phyloP scores from a whole-genome alignment of 139 green algal species.

The Zygnema circumcarinatum region DNA sequence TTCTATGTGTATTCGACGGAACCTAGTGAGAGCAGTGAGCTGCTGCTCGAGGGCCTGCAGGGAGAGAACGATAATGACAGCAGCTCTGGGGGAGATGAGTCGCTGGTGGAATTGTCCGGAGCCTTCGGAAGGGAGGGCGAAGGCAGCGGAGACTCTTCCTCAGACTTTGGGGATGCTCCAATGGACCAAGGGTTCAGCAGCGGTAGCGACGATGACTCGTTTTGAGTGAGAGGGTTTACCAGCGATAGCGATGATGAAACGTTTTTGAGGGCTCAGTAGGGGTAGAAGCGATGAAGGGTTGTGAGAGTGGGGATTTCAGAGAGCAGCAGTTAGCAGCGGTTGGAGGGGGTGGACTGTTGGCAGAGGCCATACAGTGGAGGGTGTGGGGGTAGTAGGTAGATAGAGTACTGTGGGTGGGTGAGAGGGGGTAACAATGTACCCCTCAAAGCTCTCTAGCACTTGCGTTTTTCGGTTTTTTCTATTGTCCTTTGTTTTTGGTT shows the following conservation, averaged over 20 bases:
- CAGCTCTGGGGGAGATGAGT: background rate
- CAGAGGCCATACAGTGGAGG: too few relatives aligned
- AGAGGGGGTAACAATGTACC: too few relatives aligned
- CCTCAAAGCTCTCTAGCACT: too few relatives aligned
- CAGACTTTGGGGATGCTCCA: background rate
- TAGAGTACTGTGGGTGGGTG: too few relatives aligned
- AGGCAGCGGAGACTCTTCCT: background rate
- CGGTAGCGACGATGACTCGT: background rate
- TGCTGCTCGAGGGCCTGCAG: background rate
- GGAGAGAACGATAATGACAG: background rate
- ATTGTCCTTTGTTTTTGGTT: too few relatives aligned
- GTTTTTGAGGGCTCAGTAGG: too few relatives aligned
- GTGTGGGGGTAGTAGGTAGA: too few relatives aligned
- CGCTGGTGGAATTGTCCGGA: background rate
- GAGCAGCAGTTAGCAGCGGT: too few relatives aligned
- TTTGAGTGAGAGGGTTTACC: background rate
- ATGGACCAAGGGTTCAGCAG: background rate
- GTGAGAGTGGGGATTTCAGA: too few relatives aligned
- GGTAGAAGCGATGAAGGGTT: too few relatives aligned
- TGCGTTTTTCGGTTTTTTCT: too few relatives aligned
- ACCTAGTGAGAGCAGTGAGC: background rate
- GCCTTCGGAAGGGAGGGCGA: background rate
- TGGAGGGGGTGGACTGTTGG: too few relatives aligned
- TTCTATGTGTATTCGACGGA: slow-evolving; percentile 52
- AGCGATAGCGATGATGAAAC: background rate